These are phyloP conservation scores for Chaetothyriales sp. DNA, from an alignment of 2,329 filamentous ascomycete genomes.

Conservation along the genomic window DNA sequence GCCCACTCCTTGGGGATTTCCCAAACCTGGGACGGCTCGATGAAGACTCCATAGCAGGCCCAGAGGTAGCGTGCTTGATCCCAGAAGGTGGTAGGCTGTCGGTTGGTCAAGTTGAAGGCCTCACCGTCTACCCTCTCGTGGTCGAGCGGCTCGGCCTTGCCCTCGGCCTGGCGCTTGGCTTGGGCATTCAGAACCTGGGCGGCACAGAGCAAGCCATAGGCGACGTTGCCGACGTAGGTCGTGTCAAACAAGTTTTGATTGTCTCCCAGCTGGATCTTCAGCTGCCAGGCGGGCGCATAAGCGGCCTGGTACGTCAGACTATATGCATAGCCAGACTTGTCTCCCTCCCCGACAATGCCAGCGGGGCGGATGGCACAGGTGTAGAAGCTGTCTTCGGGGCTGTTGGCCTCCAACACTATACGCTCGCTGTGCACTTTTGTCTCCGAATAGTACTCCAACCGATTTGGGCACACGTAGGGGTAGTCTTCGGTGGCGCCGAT, in stretches of 20 bases:
- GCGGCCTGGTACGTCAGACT: slow-evolving; percentile 58
- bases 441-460: slow-evolving; percentile 70
- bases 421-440: slow-evolving; percentile 79
- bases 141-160: slow-evolving; percentile 47
- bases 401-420: slow-evolving; percentile 56
- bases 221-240: slow-evolving; percentile 53
- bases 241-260: slow-evolving; percentile 56
- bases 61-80: slow-evolving; percentile 71
- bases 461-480: slow-evolving; percentile 56
- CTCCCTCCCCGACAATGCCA: slow-evolving; percentile 81
- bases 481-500: slow-evolving; percentile 73
- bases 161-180: slow-evolving; percentile 24
- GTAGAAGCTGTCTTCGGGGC: slow-evolving; percentile 46
- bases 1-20: slow-evolving; percentile 27
- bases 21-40: slow-evolving; percentile 27
- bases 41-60: slow-evolving; percentile 35
- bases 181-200: slow-evolving; percentile 51
- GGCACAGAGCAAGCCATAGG: slow-evolving; percentile 71
- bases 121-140: slow-evolving; percentile 67
- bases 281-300: slow-evolving; percentile 41
- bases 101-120: slow-evolving; percentile 82
- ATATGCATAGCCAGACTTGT: slow-evolving; percentile 54
- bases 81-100: slow-evolving; percentile 78
- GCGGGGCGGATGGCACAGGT: slow-evolving; percentile 74
- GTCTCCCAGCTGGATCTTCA: slow-evolving; percentile 67